Percentiles rank a stretch among this genome's conserved stretches.
Conservation (phyloP, 2,329 filamentous ascomycete species). For the Epicoccum nigrum region DNA sequence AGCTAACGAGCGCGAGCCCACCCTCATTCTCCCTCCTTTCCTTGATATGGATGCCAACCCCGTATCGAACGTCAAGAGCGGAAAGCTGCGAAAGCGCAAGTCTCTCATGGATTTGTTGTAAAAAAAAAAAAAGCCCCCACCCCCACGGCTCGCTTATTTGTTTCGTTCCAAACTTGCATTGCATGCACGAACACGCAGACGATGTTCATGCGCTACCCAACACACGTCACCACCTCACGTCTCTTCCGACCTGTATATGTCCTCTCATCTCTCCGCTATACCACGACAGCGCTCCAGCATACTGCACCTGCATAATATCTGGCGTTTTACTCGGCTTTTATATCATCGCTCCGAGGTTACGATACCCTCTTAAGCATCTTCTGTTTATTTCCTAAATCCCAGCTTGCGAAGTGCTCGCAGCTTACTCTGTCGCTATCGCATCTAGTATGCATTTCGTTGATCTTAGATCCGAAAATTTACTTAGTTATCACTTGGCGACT, state of each 20-base stretch:
- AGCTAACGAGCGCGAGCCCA: constrained; percentile 45
- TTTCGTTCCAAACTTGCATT: constrained; percentile 26
- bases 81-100: constrained; percentile 44
- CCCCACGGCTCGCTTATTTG: constrained; percentile 20
- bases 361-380: constrained; percentile 19
- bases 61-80: constrained; percentile 31
- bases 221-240: constrained; percentile 9
- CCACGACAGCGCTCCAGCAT: constrained; percentile 10
- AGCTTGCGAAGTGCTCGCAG: constrained; percentile 31
- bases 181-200: constrained; percentile 22
- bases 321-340: constrained; percentile 17
- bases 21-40: constrained; percentile 42
- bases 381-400: constrained; percentile 4
- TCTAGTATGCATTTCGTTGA: constrained; percentile 23
- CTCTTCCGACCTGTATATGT: constrained; percentile 16
- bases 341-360: constrained; percentile 13
- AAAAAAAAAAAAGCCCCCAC: constrained; percentile 4
- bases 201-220: constrained; percentile 20
- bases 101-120: constrained; percentile 46
- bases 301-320: constrained; percentile 23
- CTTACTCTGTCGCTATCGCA: constrained; percentile 28
- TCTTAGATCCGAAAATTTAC: constrained; percentile 6
- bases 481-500: constrained; percentile 6
- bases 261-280: constrained; percentile 13
- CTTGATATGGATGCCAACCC: constrained; percentile 27